Percentiles rank a stretch among this genome's conserved stretches.
These are phyloP conservation scores for Clavaria fumosa DNA, from an alignment of 768 basidiomycete species.

Conservation along the genomic window DNA sequence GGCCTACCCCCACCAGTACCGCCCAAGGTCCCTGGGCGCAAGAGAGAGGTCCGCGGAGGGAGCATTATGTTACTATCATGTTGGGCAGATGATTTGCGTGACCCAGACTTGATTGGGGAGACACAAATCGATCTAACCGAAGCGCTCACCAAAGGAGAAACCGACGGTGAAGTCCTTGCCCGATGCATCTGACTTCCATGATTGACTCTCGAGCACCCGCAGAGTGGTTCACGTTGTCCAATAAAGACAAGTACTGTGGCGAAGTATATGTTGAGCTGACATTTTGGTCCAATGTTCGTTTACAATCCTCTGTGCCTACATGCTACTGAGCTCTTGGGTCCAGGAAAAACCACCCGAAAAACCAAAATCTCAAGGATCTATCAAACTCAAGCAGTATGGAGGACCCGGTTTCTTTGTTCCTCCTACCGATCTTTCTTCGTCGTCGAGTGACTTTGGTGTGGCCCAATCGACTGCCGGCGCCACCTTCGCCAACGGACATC, in stretches of 20 bases:
- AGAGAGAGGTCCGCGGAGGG: conserved; percentile 50
- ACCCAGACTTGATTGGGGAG: conserved; percentile 95
- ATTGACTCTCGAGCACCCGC: conserved; percentile 5
- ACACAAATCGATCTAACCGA: conserved; percentile 74
- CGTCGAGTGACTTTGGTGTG: conserved; percentile 13
- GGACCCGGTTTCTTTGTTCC: conserved; percentile 69
- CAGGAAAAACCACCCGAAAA: conserved; percentile 74
- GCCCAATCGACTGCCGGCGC: conserved; percentile 20
- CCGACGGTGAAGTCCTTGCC: conserved; percentile 58
- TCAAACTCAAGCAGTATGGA: conserved; percentile 48
- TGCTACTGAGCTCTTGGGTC: conserved; percentile 4
- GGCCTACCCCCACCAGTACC: conserved; percentile 49
- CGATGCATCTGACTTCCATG: no score
- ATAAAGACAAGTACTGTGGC: conserved; percentile 88
- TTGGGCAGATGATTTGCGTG: conserved; percentile 89
- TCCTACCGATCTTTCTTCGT: conserved; percentile 21
- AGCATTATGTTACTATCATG: conserved; percentile 67
- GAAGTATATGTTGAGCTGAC: conserved; percentile 95
- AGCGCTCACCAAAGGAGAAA: conserved; percentile 88
- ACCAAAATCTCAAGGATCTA: conserved; percentile 35
- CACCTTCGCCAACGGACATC: conserved; percentile 22
- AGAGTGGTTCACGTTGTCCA: conserved; percentile 91
- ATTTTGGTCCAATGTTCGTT: conserved; percentile 84
- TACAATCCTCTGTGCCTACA: not conserved
- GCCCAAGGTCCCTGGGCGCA: conserved; percentile 38